Evolutionary conservation across 2,329 filamentous ascomycete genomes (phyloP).

Genomic region (Fusarium torulosum): DNA sequence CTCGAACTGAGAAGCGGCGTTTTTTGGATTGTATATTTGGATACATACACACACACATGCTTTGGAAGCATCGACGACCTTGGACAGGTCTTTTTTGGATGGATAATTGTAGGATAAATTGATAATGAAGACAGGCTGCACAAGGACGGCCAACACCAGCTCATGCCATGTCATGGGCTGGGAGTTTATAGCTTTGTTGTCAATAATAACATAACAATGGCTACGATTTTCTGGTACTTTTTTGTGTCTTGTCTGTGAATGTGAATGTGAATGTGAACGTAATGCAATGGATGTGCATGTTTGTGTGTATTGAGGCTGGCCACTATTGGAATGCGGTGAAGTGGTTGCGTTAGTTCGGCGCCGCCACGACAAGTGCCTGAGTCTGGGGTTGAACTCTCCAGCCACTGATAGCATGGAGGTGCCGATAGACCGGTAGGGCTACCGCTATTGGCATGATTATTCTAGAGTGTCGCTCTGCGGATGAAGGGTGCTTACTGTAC

Average conservation of each 20-base stretch:
- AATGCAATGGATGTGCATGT: neutral
- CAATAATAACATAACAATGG: slow-evolving; percentile 39
- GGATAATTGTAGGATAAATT: slow-evolving; percentile 41
- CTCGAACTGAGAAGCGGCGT: slow-evolving; percentile 42
- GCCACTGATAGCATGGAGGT: slow-evolving; percentile 25
- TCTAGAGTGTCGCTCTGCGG: slow-evolving; percentile 12
- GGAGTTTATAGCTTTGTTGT: slow-evolving; percentile 25
- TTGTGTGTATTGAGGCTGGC: slow-evolving; percentile 7
- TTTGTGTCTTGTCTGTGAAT: neutral
- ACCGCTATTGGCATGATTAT: neutral
- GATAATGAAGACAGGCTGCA: slow-evolving; percentile 41
- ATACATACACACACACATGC: slow-evolving; percentile 36
- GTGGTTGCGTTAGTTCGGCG: slow-evolving; percentile 32
- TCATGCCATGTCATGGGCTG: slow-evolving; percentile 15
- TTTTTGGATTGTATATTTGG: slow-evolving; percentile 32
- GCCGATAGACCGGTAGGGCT: neutral
- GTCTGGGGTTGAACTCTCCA: slow-evolving; percentile 26
- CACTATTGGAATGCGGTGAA: slow-evolving; percentile 28
- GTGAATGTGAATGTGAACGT: neutral
- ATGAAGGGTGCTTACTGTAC: neutral
- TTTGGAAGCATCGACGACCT: slow-evolving; percentile 40
- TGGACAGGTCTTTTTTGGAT: slow-evolving; percentile 41
- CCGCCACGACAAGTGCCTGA: slow-evolving; percentile 25
- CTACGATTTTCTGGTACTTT: slow-evolving; percentile 5
- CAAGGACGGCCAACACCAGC: slow-evolving; percentile 21